Conservation (phyloP, 2,329 filamentous ascomycete genomes). For the Aspergillus sp. region DNA sequence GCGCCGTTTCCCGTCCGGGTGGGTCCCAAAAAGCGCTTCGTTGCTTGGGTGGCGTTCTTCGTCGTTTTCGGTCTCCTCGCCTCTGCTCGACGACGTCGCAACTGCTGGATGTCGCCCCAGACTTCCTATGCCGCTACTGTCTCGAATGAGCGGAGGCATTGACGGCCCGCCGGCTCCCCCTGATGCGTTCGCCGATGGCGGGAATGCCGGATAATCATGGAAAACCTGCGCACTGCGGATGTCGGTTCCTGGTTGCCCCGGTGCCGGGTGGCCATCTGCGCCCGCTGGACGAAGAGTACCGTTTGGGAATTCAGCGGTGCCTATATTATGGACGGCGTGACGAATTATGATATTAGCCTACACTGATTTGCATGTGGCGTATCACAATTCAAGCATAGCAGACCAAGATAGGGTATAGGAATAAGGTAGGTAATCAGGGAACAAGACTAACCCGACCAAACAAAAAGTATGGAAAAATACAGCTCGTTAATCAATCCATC, state of each 20-base stretch:
- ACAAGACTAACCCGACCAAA: slow-evolving; percentile 7
- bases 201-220: slow-evolving; percentile 58
- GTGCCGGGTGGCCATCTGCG: slow-evolving; percentile 43
- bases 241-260: slow-evolving; percentile 50
- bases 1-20: slow-evolving; percentile 81
- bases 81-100: slow-evolving; percentile 22
- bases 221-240: slow-evolving; percentile 68
- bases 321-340: slow-evolving; percentile 21
- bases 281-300: slow-evolving; percentile 54
- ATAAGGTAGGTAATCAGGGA: slow-evolving; percentile 4
- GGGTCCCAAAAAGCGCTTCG: slow-evolving; percentile 70
- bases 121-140: slow-evolving; percentile 40
- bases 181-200: slow-evolving; percentile 43
- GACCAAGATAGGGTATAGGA: slow-evolving; percentile 17
- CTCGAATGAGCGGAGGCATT: slow-evolving; percentile 57
- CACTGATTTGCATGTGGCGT: slow-evolving; percentile 21
- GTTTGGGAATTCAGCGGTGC: slow-evolving; percentile 27
- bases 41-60: slow-evolving; percentile 33
- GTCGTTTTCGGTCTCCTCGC: slow-evolving; percentile 12
- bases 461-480: too few relatives aligned
- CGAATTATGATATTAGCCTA: slow-evolving; percentile 32
- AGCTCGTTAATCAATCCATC: too few relatives aligned
- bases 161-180: slow-evolving; percentile 46
- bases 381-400: slow-evolving; percentile 7
- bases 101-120: slow-evolving; percentile 25